Evolutionary conservation across 257 asterid species (phyloP), one percentile per base, ranked within the genome.

Genomic region (Penstemon davidsonii): DNA sequence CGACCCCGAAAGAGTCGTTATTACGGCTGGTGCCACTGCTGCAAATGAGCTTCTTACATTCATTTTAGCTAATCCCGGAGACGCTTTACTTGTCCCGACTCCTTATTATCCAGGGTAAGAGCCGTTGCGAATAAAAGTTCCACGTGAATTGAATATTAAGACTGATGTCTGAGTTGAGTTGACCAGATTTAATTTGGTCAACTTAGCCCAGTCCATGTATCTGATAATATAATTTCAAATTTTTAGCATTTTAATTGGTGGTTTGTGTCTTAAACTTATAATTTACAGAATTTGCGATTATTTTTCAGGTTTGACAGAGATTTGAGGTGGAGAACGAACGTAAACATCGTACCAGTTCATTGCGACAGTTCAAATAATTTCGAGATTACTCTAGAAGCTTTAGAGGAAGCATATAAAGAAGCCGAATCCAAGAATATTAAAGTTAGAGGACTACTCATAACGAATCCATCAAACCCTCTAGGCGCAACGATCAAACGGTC

Each of bases 31-130:
- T 4, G 96, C 98, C 3, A 93, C 98, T 0, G 95, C 96, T 0
- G 98, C 97, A 6, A 88, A 90, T 62, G 98, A 93, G 62, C 85
- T 88, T 3, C 63, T 93, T 18, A 88, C 96, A 3, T 93, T 93
- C 88, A 88, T 88, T 61, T 53, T 93, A 15, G 96, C 97, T 41
- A 60, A 93, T 64, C 94, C 94, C 0, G 96, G 95, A 0, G 97
- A 93, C 56, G 98, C 96, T 33, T 82, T 93, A 56, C 87, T 93
- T 5, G 74, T 93, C 33, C 98, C 98, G 4, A 93, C 96, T 47
- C 98, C 98, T 4, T 93, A 93, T 75, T 93, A 93, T 67, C 98
- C 98, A 38, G 98, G 98, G 98, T 92, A 79, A 50, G 78, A 45
- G 50, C 33, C 33, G 33, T 39, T 11, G 2, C 0, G 33, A 25